Percentiles rank a stretch among this genome's conserved stretches.
Conservation (phyloP, 164 flowering plant genomes). For the Vitis rotundifolia region DNA sequence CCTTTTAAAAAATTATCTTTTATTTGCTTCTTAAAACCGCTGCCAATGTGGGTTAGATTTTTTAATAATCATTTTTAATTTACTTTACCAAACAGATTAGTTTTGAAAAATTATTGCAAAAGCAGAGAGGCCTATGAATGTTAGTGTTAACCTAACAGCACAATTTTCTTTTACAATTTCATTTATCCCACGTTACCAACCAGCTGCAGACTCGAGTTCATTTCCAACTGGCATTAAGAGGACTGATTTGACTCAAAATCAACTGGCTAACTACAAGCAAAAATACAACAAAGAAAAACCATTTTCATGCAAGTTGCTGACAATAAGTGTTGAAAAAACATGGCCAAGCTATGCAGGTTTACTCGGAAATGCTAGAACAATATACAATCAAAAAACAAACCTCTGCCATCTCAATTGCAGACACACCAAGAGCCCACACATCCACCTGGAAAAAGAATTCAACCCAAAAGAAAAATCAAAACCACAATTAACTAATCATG, state of each 20-base stretch:
- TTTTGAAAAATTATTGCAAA: no score
- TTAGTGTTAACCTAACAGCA: background rate
- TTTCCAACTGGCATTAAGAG: background rate
- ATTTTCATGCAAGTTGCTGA: background rate
- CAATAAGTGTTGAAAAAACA: background rate
- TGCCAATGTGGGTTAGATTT: no score
- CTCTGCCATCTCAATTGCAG: slow-evolving; percentile 99
- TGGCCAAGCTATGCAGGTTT: background rate
- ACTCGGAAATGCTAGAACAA: background rate
- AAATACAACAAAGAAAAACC: background rate
- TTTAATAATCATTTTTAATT: no score
- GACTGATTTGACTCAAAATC: background rate
- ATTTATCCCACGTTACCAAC: background rate
- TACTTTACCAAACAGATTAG: no score
- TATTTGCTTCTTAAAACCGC: no score
- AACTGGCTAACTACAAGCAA: background rate
- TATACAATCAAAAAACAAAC: slow-evolving; percentile 33
- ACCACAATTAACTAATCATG: background rate
- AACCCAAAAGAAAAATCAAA: background rate
- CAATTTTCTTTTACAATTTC: background rate
- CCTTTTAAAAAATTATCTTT: no score
- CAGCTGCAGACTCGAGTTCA: background rate
- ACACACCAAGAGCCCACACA: slow-evolving; percentile 99
- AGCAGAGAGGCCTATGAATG: no score
- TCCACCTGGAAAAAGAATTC: slow-evolving; percentile 66